These are phyloP conservation scores for Cladosporium sp. DNA, from an alignment of 2,329 filamentous ascomycete species.

Conservation along the genomic window DNA sequence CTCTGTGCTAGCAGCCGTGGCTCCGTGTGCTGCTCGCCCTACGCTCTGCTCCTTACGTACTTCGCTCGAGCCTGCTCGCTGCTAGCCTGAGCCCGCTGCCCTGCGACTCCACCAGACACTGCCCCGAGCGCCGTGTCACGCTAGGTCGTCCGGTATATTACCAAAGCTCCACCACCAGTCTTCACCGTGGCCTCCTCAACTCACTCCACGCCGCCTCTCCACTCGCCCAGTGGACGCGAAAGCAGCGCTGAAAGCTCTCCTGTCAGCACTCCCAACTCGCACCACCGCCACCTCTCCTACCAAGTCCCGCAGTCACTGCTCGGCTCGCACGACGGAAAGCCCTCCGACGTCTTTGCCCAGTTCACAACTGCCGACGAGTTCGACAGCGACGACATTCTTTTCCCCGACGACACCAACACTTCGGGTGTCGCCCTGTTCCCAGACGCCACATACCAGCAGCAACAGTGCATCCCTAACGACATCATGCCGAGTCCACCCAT, in stretches of 20 bases:
- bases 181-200: conserved; percentile 18
- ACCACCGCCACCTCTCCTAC: conserved; percentile 14
- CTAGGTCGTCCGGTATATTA: conserved; percentile 11
- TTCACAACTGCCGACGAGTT: conserved; percentile 23
- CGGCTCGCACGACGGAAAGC: conserved; percentile 16
- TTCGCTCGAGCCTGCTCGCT: not conserved
- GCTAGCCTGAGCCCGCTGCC: not conserved
- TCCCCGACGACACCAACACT: conserved; percentile 24
- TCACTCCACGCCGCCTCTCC: conserved; percentile 19
- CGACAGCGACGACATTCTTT: conserved; percentile 29
- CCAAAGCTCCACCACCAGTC: conserved; percentile 12
- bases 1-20: not conserved
- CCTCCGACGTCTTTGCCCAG: conserved; percentile 14
- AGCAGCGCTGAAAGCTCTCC: conserved; percentile 27
- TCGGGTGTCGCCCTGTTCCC: conserved; percentile 1
- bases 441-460: not conserved
- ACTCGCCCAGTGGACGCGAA: conserved; percentile 19
- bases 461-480: not conserved
- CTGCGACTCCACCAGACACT: conserved; percentile 9
- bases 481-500: conserved; percentile 54
- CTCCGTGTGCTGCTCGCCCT: not conserved
- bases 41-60: conserved; percentile 2
- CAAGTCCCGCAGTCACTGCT: conserved; percentile 12
- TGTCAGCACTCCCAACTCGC: conserved; percentile 21
- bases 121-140: conserved; percentile 10